Conservation (phyloP, 331 rosid genomes). For the Dryas integrifolia region DNA sequence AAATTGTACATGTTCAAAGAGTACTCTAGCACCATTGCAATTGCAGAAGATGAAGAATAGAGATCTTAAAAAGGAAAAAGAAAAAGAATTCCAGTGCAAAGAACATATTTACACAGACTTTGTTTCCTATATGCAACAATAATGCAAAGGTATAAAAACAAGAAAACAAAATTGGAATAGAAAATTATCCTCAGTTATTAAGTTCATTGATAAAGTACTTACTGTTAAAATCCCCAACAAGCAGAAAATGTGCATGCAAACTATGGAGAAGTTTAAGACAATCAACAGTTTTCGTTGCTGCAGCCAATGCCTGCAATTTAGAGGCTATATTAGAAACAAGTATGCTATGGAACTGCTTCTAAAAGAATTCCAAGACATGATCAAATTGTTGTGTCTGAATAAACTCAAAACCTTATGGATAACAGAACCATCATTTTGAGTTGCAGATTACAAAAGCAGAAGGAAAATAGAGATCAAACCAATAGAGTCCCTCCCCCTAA, state of each 20-base stretch:
- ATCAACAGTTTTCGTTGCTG: constrained; percentile 93
- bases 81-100: constrained; percentile 13
- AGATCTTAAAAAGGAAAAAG: constrained; percentile 12
- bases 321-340: constrained; percentile 18
- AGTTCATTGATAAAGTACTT: constrained; percentile 35
- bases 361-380: constrained; percentile 18
- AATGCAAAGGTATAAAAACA: too few relatives aligned
- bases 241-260: constrained; percentile 84
- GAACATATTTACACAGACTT: neutral
- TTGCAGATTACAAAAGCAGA: neutral
- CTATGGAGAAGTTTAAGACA: constrained; percentile 72
- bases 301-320: constrained; percentile 79
- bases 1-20: neutral
- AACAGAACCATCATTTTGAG: neutral
- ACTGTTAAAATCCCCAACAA: constrained; percentile 72
- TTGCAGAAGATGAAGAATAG: neutral
- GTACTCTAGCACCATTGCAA: neutral
- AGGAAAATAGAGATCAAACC: neutral
- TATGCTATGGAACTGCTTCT: neutral
- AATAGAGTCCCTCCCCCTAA: neutral
- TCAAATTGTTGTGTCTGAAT: neutral
- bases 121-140: too few relatives aligned
- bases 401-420: neutral
- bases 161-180: too few relatives aligned
- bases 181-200: neutral